These are phyloP conservation scores for Persicaria maculosa DNA, from an alignment of 148 eudicot species.

Conservation along the genomic window DNA sequence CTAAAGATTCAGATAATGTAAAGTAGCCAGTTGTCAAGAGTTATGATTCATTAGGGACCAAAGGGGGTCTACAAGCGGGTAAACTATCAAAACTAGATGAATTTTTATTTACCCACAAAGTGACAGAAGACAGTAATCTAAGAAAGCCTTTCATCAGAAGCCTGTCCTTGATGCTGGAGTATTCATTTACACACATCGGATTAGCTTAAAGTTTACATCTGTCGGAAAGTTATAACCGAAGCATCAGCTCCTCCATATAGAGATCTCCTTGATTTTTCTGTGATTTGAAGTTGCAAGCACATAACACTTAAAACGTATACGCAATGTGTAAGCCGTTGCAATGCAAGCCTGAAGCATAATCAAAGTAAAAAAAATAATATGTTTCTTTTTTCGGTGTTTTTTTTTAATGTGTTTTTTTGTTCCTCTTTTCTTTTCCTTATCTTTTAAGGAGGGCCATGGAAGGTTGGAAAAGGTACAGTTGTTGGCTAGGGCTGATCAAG, in stretches of 20 bases:
- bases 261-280: background rate
- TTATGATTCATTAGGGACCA: background rate
- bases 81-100: background rate
- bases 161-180: background rate
- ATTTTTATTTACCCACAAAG: background rate
- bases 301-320: background rate
- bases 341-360: background rate
- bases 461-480: background rate
- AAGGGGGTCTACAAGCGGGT: background rate
- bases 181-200: background rate
- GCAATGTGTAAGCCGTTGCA: background rate
- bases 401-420: background rate
- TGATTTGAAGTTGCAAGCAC: background rate
- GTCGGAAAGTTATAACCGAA: background rate
- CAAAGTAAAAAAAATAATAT: background rate
- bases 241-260: background rate
- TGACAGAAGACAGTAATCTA: background rate
- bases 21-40: background rate
- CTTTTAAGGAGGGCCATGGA: background rate
- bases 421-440: background rate
- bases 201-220: background rate
- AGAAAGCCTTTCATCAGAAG: background rate
- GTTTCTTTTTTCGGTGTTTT: background rate
- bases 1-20: background rate
- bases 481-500: conserved; percentile 4